Evolutionary conservation across 2,329 filamentous ascomycete genomes (phyloP).

Genomic region (Neonectria coccinea): DNA sequence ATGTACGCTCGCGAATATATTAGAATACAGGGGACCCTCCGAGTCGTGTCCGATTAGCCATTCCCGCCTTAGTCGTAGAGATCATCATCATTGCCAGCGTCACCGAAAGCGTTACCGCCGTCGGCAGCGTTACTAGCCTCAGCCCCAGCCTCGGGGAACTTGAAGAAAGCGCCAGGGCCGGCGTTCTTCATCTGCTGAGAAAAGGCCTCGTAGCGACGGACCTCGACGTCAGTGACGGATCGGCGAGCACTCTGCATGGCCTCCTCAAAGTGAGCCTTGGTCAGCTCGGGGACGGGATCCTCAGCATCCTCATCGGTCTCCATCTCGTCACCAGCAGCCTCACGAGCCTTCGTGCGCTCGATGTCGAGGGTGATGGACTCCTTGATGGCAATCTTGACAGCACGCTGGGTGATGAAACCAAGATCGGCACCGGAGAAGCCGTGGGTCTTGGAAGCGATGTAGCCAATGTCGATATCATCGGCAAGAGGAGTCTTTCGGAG

Average conservation of each 20-base stretch:
- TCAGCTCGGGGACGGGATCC: constrained; percentile 95
- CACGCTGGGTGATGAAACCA: constrained; percentile 98
- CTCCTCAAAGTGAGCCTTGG: constrained; percentile 97
- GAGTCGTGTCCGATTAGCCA: constrained; percentile 36
- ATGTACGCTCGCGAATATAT: constrained; percentile 54
- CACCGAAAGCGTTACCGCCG: constrained; percentile 77
- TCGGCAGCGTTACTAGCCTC: constrained; percentile 73
- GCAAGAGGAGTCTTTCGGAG: constrained; percentile 98
- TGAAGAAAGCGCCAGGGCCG: constrained; percentile 96
- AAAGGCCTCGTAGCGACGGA: constrained; percentile 97
- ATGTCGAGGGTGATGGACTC: constrained; percentile 92
- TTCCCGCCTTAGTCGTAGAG: constrained; percentile 83
- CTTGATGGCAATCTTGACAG: constrained; percentile 99
- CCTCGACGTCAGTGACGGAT: constrained; percentile 96
- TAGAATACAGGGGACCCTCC: constrained; percentile 60
- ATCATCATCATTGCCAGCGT: constrained; percentile 93
- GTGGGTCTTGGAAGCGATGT: constrained; percentile 96
- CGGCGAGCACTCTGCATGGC: constrained; percentile 95
- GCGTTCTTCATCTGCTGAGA: constrained; percentile 99
- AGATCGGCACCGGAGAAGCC: constrained; percentile 99
- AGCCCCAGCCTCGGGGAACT: constrained; percentile 82
- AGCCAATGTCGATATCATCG: constrained; percentile 85
- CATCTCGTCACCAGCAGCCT: constrained; percentile 88
- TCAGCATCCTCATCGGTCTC: constrained; percentile 76
- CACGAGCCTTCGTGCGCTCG: constrained; percentile 87